Conservation (phyloP, 495 filamentous ascomycete species). For the Podospora pseudocomata region DNA sequence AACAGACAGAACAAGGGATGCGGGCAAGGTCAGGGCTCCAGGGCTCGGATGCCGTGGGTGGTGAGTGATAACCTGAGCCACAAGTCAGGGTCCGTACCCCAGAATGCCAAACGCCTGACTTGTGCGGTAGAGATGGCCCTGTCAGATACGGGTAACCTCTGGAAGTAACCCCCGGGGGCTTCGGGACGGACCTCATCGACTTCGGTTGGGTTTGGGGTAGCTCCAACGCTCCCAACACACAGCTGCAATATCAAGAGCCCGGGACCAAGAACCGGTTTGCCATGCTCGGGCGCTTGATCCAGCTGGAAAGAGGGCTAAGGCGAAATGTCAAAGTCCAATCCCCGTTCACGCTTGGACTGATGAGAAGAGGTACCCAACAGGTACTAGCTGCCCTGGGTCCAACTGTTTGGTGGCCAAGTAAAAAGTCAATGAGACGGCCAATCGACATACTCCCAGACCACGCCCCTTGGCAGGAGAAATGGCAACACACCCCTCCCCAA, state of each 20-base stretch:
- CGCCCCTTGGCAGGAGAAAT: conserved; percentile 15
- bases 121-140: conserved; percentile 18
- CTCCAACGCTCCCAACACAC: conserved; percentile 6
- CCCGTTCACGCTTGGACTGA: neutral
- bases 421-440: neutral
- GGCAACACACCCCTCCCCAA: conserved; percentile 13
- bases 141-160: conserved; percentile 17
- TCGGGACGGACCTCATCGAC: conserved; percentile 14
- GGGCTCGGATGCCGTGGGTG: conserved; percentile 24
- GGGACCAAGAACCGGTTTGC: conserved; percentile 12
- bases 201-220: conserved; percentile 15
- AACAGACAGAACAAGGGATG: conserved; percentile 28
- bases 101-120: conserved; percentile 28
- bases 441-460: conserved; percentile 6
- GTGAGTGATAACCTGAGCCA: conserved; percentile 17
- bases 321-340: conserved; percentile 8
- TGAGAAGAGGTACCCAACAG: neutral
- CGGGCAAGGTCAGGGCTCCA: conserved; percentile 11
- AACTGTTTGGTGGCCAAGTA: conserved; percentile 11
- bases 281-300: conserved; percentile 4
- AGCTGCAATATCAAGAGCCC: conserved; percentile 19
- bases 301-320: neutral
- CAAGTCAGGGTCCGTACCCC: conserved; percentile 26
- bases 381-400: neutral
- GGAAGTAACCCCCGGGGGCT: conserved; percentile 14